phyloP scores from a whole-genome alignment of 345 rosid genomes.

The Sapria himalayana region DNA sequence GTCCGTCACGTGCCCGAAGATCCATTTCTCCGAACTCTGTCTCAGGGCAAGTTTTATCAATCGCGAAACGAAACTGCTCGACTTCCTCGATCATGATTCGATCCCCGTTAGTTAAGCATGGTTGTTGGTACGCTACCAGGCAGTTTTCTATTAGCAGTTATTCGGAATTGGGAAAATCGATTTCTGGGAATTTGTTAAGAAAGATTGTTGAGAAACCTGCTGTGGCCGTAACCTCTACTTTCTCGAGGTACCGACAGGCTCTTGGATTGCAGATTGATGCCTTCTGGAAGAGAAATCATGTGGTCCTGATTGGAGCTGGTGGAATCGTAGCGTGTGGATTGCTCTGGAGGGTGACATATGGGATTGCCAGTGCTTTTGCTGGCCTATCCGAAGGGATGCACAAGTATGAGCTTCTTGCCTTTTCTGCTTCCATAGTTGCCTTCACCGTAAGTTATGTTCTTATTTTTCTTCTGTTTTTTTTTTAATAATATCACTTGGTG shows the following conservation, averaged over 20 bases:
- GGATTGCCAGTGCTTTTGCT: conserved; percentile 59
- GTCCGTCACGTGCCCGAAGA: no score
- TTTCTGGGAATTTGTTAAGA: conserved; percentile 21
- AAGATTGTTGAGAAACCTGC: conserved; percentile 38
- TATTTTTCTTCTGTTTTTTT: neutral
- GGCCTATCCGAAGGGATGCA: conserved; percentile 87
- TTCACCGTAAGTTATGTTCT: conserved; percentile 41
- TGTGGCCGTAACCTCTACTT: conserved; percentile 22
- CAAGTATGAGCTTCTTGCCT: conserved; percentile 81
- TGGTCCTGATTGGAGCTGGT: conserved; percentile 47
- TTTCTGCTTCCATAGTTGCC: conserved; percentile 72
- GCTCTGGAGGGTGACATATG: conserved; percentile 82
- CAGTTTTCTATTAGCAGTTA: conserved; percentile 19
- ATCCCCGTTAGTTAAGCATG: no score
- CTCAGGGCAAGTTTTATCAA: no score
- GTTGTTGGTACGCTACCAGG: conserved; percentile 10
- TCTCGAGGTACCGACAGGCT: conserved; percentile 43
- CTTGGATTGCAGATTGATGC: conserved; percentile 67
- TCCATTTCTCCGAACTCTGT: no score
- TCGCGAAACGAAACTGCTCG: no score
- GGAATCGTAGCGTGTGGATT: conserved; percentile 40
- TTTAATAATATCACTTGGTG: neutral
- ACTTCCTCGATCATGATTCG: no score
- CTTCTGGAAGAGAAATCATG: conserved; percentile 44
- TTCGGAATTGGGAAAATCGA: conserved; percentile 13